These are phyloP conservation scores for Fraxinus ornus DNA, from an alignment of 305 asterid genomes.

Conservation along the genomic window DNA sequence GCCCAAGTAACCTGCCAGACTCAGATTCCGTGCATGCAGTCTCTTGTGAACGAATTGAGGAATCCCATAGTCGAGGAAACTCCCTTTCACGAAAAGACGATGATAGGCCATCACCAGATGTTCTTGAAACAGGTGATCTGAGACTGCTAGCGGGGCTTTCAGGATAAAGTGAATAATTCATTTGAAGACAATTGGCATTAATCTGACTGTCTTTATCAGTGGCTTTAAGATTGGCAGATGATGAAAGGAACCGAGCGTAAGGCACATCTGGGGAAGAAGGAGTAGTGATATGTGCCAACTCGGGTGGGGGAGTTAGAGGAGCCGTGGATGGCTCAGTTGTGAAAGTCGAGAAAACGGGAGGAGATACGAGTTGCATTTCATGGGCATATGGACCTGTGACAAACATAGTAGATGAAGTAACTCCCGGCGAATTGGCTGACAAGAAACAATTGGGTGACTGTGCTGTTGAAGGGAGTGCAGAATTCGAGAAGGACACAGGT, in stretches of 20 bases:
- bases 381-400: conserved; percentile 32
- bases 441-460: conserved; percentile 19
- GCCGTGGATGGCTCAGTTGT: conserved; percentile 36
- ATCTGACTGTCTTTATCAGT: neutral
- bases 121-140: conserved; percentile 21
- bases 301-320: conserved; percentile 35
- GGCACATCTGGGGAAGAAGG: conserved; percentile 36
- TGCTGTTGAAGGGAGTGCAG: neutral
- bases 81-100: conserved; percentile 17
- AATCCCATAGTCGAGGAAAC: neutral
- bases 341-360: conserved; percentile 31
- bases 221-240: neutral
- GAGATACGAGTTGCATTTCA: conserved; percentile 32
- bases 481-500: neutral
- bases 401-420: conserved; percentile 13
- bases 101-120: conserved; percentile 11
- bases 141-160: conserved; percentile 22
- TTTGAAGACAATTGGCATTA: conserved; percentile 10
- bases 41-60: neutral
- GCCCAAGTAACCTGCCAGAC: neutral
- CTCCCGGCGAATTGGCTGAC: conserved; percentile 22
- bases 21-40: neutral
- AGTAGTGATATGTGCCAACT: conserved; percentile 26
- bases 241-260: conserved; percentile 15
- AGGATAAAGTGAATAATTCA: conserved; percentile 14